phyloP scores from a whole-genome alignment of 192 early-diverging fungal species.

The Chytriomyces hyalinus region DNA sequence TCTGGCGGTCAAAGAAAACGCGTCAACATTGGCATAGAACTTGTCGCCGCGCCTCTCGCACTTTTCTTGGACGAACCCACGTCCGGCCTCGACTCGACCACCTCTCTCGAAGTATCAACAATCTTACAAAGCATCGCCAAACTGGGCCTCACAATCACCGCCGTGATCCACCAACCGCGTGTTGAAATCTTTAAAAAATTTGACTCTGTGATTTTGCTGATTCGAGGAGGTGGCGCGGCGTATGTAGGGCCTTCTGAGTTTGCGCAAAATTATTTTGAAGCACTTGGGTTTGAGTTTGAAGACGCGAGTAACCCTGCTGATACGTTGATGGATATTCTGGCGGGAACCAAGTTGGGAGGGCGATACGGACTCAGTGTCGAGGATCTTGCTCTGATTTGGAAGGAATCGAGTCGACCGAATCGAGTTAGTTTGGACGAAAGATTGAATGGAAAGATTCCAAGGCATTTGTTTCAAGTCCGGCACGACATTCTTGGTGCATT shows the following conservation, averaged over 20 bases:
- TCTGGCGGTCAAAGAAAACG: conserved; percentile 74
- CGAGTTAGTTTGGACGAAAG: too few relatives aligned
- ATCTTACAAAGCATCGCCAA: conserved; percentile 59
- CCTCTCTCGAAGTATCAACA: conserved; percentile 63
- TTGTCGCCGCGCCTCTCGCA: conserved; percentile 57
- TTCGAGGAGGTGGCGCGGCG: conserved; percentile 70
- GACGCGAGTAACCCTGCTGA: conserved; percentile 47
- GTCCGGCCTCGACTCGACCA: conserved; percentile 67
- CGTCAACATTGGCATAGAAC: conserved; percentile 80
- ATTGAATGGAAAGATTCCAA: not conserved
- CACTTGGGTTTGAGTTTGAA: conserved; percentile 39
- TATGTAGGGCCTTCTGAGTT: conserved; percentile 71
- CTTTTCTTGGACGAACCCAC: conserved; percentile 75
- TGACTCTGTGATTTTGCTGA: conserved; percentile 75
- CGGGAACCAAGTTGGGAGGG: conserved; percentile 21
- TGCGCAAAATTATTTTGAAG: conserved; percentile 46
- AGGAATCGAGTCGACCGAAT: too few relatives aligned
- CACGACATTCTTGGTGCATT: not conserved
- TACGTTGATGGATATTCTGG: conserved; percentile 58
- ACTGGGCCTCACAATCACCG: conserved; percentile 54
- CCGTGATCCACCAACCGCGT: conserved; percentile 84
- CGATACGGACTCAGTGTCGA: not conserved
- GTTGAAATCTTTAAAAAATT: conserved; percentile 78
- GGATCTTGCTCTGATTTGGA: too few relatives aligned
- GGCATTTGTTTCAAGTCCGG: not conserved